Evolutionary conservation across 2,329 filamentous ascomycete species (phyloP).

Genomic region (Ceratocystis colombiana): DNA sequence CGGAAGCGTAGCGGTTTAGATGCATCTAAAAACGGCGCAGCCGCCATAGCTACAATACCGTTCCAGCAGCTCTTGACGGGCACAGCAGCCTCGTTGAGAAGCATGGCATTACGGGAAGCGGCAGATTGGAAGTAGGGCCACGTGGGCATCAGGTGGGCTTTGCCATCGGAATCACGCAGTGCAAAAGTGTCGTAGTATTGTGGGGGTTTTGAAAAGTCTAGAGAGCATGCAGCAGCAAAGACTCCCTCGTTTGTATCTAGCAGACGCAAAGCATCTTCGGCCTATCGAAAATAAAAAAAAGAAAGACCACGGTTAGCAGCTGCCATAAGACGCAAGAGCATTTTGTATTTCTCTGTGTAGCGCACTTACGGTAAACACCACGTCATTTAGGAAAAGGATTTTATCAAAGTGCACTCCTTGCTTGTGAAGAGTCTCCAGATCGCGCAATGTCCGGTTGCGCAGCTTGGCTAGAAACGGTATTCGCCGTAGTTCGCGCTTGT

Average conservation of each 20-base stretch:
- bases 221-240: slow-evolving; percentile 52
- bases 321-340: not conserved
- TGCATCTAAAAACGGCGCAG: slow-evolving; percentile 44
- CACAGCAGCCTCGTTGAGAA: slow-evolving; percentile 39
- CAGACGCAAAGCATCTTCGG: slow-evolving; percentile 46
- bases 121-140: slow-evolving; percentile 51
- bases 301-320: not conserved
- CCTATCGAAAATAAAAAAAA: slow-evolving; percentile 31
- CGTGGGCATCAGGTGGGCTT: slow-evolving; percentile 42
- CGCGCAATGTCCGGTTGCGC: slow-evolving; percentile 54
- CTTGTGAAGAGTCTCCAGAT: slow-evolving; percentile 43
- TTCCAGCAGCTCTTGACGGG: slow-evolving; percentile 41
- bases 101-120: slow-evolving; percentile 44
- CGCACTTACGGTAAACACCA: slow-evolving; percentile 46
- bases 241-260: slow-evolving; percentile 48
- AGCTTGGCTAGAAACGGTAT: slow-evolving; percentile 59
- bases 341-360: too few species aligned
- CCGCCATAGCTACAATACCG: slow-evolving; percentile 43
- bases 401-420: slow-evolving; percentile 47
- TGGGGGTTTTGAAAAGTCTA: slow-evolving; percentile 48
- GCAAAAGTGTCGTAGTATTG: slow-evolving; percentile 55
- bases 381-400: slow-evolving; percentile 54
- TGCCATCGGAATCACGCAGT: slow-evolving; percentile 44
- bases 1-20: slow-evolving; percentile 46
- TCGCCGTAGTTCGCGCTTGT: slow-evolving; percentile 47